Conservation (phyloP, 345 rosid species). For the Sapria himalayana region DNA sequence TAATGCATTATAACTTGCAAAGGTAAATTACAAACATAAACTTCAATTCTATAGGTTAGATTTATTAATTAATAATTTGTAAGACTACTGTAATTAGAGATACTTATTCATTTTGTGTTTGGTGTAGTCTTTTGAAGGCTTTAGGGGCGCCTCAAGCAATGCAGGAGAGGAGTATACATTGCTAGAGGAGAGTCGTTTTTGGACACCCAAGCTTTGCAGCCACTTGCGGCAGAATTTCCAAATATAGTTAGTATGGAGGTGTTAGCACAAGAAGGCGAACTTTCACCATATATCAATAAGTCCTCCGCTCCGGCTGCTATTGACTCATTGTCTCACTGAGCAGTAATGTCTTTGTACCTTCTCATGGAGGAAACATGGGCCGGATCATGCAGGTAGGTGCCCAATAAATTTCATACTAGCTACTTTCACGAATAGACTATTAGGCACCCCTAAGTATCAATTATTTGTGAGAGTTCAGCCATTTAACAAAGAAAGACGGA, state of each 20-base stretch:
- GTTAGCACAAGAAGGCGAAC: constrained; percentile 37
- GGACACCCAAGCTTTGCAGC: constrained; percentile 32
- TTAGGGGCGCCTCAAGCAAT: constrained; percentile 38
- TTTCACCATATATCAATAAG: constrained; percentile 28
- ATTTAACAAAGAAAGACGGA: too few species aligned
- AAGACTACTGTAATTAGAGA: neutral
- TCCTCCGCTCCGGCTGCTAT: constrained; percentile 52
- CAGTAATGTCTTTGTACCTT: constrained; percentile 57
- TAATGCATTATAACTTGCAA: constrained; percentile 1
- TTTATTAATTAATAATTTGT: too few species aligned
- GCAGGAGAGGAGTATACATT: constrained; percentile 28
- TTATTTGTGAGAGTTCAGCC: too few species aligned
- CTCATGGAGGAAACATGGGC: constrained; percentile 85
- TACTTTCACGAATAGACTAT: too few species aligned
- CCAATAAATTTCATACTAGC: too few species aligned
- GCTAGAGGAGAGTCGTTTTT: constrained; percentile 75
- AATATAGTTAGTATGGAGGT: constrained; percentile 34
- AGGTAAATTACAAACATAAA: neutral
- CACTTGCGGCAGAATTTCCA: constrained; percentile 28
- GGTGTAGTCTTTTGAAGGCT: constrained; percentile 37
- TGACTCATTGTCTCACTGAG: constrained; percentile 48
- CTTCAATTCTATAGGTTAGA: neutral
- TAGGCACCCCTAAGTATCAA: too few species aligned
- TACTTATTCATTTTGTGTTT: neutral
- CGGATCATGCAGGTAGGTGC: constrained; percentile 41